Percentiles rank a stretch among this genome's conserved stretches.
Evolutionary conservation across 108 stramenopile species (phyloP).

Genomic region (Cyclotella kingstonii): DNA sequence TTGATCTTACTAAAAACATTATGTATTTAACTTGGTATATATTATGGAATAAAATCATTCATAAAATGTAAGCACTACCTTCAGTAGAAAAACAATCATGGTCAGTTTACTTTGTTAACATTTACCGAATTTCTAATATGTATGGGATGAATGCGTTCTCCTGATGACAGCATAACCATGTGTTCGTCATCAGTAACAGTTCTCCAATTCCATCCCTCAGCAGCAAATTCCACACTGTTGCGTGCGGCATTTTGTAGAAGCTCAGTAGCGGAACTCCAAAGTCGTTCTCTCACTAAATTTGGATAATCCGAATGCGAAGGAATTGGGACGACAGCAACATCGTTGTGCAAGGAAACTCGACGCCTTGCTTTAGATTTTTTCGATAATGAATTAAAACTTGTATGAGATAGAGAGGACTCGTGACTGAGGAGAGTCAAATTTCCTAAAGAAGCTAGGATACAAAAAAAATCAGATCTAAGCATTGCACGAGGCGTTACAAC

Average conservation of each 20-base stretch:
- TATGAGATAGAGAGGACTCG: conserved; percentile 11
- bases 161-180: conserved; percentile 77
- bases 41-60: too few relatives aligned
- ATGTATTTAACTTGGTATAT: too few relatives aligned
- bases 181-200: conserved; percentile 82
- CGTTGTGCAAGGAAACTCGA: conserved; percentile 47
- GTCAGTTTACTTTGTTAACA: background rate
- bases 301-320: conserved; percentile 83
- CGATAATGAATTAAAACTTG: conserved; percentile 22
- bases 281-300: conserved; percentile 65
- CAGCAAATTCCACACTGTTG: conserved; percentile 79
- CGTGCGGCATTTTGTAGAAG: conserved; percentile 81
- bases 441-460: conserved; percentile 21
- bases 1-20: too few relatives aligned
- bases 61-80: too few relatives aligned
- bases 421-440: conserved; percentile 22
- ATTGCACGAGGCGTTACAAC: background rate
- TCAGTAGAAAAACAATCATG: too few relatives aligned
- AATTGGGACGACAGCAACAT: conserved; percentile 80
- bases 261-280: conserved; percentile 81
- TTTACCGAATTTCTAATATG: conserved; percentile 30
- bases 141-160: conserved; percentile 87
- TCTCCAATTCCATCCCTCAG: conserved; percentile 86
- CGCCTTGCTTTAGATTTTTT: conserved; percentile 37
- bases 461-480: background rate